Evolutionary conservation across 805 yeast genomes (phyloP), one percentile per base, ranked within the genome.

Genomic region (Barnettozyma siamensis): DNA sequence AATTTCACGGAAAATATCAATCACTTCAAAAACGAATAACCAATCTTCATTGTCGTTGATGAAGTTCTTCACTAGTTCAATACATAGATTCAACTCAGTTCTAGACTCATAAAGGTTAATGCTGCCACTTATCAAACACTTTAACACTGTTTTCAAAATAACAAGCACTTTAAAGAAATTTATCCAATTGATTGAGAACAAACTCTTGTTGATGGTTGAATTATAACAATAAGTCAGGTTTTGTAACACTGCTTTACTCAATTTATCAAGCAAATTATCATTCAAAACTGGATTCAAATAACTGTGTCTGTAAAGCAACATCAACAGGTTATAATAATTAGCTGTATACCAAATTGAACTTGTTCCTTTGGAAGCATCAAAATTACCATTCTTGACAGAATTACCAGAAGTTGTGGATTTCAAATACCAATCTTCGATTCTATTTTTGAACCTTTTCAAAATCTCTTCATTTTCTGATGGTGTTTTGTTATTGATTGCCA

Each of bases 101-200:
- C 71, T 69, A 31, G 75, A 65, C 40, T 70, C 76, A 18, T 64
- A 56, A 16, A 73, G 49, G 42, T 70, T 74, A 30, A 74, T 66
- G 19, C 67, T 61, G 65, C 73, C 69, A 39, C 67, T 69, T 27
- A 73, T 69, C 16, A 73, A 52, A 49, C 78, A 73, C 43, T 69
- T 68, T 10, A 74, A 49, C 18, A 73, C 59, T 1, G 73, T 69
- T 33, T 73, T 70, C 53, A 76, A 72, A 10, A 70, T 67, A 12
- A 71, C 65, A 28, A 74, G 46, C 12, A 74, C 69, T 38, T 79
- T 57, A 47, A 71, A 72, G n/a, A 73, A 56, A 1, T 75, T 67
- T 30, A 73, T 64, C 79, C 79, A 74, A 41, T 71, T 72, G 37
- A 67, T 52, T 1, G 77, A 76, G 19, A 71, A 53, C 36, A 66